A percentile compares a stretch with the other conserved stretches of the same genome.
phyloP scores from a whole-genome alignment of 345 rosid genomes.

The Brassica incana region DNA sequence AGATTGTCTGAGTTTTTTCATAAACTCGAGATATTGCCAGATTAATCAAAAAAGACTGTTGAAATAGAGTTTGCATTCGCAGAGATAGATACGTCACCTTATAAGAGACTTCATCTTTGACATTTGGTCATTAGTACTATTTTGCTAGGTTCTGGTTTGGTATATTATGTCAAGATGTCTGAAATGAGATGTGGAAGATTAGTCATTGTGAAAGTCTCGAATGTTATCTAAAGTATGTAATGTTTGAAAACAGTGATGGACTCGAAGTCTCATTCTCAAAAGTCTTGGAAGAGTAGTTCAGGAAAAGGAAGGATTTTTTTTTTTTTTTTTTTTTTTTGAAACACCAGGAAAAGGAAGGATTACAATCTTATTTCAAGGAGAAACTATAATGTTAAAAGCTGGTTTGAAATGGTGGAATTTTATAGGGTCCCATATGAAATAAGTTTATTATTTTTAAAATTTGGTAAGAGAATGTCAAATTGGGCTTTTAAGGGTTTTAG shows the following conservation, averaged over 20 bases:
- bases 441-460: no score
- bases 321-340: no score
- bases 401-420: neutral
- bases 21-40: no score
- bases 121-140: neutral
- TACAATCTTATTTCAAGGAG: no score
- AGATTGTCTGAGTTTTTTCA: no score
- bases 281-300: neutral
- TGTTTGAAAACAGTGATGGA: neutral
- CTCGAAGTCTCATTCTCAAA: neutral
- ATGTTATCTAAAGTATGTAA: neutral
- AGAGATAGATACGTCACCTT: neutral
- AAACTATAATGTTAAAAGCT: no score
- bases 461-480: neutral
- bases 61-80: neutral
- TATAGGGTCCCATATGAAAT: neutral
- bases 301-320: no score
- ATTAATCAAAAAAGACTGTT: neutral
- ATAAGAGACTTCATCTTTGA: neutral
- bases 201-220: neutral
- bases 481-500: neutral
- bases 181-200: neutral
- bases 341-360: no score
- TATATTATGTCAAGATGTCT: neutral
- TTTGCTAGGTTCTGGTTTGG: neutral